phyloP scores from a whole-genome alignment of 169 alveolate species.

The Eimeria necatrix region DNA sequence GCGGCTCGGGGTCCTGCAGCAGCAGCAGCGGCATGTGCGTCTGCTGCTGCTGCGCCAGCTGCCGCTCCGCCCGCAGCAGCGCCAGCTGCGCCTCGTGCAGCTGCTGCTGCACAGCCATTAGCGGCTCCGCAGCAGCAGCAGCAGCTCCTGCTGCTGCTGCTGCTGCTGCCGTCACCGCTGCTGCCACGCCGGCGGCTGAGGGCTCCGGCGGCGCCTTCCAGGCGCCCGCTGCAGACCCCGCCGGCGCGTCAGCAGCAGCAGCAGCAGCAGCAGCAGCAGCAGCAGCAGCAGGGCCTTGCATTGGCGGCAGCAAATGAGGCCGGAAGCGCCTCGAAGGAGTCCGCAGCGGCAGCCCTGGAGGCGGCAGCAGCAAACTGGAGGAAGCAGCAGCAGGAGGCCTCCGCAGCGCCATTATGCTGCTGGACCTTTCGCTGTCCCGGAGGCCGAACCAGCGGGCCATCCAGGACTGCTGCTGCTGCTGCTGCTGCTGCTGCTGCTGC shows the following conservation, averaged over 20 bases:
- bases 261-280: background rate
- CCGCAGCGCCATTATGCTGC: background rate
- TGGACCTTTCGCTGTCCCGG: background rate
- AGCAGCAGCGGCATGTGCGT: constrained; percentile 55
- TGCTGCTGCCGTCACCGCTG: background rate
- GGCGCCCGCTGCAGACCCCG: background rate
- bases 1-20: constrained; percentile 54
- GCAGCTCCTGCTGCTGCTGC: constrained; percentile 21
- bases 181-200: background rate
- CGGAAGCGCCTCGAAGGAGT: background rate
- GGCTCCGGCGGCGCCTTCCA: no score
- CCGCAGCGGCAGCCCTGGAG: background rate
- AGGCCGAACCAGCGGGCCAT: background rate
- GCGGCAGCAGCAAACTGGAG: background rate
- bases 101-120: constrained; percentile 25
- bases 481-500: constrained; percentile 27
- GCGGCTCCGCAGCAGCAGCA: background rate
- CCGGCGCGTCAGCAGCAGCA: background rate
- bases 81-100: constrained; percentile 30
- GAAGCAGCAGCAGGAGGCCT: constrained; percentile 2
- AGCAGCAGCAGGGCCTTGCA: no score
- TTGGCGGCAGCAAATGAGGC: constrained; percentile 3
- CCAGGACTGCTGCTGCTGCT: background rate
- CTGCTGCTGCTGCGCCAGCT: constrained; percentile 24
- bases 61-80: constrained; percentile 18